These are phyloP conservation scores for Cordia subcordata DNA, from an alignment of 257 asterid species.

Conservation along the genomic window DNA sequence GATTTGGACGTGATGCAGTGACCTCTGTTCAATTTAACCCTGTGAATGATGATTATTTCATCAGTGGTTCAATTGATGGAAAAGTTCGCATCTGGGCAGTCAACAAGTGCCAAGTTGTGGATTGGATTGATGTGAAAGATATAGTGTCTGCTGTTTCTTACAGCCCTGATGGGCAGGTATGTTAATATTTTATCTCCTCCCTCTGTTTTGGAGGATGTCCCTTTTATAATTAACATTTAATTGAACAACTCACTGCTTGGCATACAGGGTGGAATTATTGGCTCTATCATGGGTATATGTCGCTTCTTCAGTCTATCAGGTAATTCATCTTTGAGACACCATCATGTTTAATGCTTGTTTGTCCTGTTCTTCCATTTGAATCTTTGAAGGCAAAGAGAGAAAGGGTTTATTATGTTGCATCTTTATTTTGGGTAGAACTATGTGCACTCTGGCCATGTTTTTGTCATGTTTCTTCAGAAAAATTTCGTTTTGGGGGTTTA, in stretches of 20 bases:
- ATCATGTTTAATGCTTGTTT: not conserved
- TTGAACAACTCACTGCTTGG: constrained; percentile 17
- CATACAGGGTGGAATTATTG: constrained; percentile 73
- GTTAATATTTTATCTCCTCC: constrained; percentile 9
- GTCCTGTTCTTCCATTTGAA: not conserved
- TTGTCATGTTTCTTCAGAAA: too few species aligned
- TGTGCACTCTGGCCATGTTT: too few species aligned
- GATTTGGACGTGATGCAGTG: constrained; percentile 48
- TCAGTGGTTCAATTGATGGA: constrained; percentile 96
- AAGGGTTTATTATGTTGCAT: too few species aligned
- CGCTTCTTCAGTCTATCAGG: constrained; percentile 69
- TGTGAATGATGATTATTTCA: constrained; percentile 58
- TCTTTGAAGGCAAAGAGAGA: not conserved
- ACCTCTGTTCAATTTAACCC: constrained; percentile 85
- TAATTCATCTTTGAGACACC: constrained; percentile 13
- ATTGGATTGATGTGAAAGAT: constrained; percentile 79
- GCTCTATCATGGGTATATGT: constrained; percentile 71
- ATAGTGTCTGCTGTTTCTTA: constrained; percentile 86
- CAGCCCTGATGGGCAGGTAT: constrained; percentile 83
- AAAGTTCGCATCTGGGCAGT: constrained; percentile 86
- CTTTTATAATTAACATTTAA: not conserved
- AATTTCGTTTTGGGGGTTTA: too few species aligned
- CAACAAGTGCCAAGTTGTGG: constrained; percentile 62
- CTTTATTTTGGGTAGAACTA: too few species aligned
- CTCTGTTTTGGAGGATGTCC: not conserved